Percentiles rank a stretch among this genome's conserved stretches.
Conservation (phyloP, 306 rosid species). For the Sesbania bispinosa region DNA sequence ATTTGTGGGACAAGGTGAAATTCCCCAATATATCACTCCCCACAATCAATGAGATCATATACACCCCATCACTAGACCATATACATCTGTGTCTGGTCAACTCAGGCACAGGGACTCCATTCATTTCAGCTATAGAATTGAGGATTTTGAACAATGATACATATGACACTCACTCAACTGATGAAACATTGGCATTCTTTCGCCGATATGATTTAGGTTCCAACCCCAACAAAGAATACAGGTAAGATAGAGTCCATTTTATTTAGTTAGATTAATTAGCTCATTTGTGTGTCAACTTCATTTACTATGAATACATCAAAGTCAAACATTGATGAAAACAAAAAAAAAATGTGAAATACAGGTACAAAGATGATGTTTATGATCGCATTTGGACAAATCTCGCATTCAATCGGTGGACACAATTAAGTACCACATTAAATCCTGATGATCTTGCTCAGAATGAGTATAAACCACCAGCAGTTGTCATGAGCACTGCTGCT, state of each 20-base stretch:
- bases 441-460: not conserved
- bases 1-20: conserved; percentile 32
- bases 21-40: not conserved
- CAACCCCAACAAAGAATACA: not conserved
- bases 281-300: not conserved
- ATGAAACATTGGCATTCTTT: not conserved
- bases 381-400: conserved; percentile 26
- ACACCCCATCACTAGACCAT: conserved; percentile 29
- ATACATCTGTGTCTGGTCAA: conserved; percentile 43
- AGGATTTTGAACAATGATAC: conserved; percentile 26
- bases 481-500: conserved; percentile 36
- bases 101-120: conserved; percentile 41
- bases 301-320: not conserved
- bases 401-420: not conserved
- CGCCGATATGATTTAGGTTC: conserved; percentile 27
- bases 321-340: not conserved
- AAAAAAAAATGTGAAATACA: not conserved
- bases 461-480: conserved; percentile 11
- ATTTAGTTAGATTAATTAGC: too few species aligned
- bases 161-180: conserved; percentile 11
- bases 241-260: conserved; percentile 19
- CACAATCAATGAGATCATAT: conserved; percentile 27
- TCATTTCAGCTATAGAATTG: conserved; percentile 48
- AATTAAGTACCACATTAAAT: conserved; percentile 1
- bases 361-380: conserved; percentile 37